Conservation (phyloP, 805 yeast genomes). For the Myxozyma geophila region DNA sequence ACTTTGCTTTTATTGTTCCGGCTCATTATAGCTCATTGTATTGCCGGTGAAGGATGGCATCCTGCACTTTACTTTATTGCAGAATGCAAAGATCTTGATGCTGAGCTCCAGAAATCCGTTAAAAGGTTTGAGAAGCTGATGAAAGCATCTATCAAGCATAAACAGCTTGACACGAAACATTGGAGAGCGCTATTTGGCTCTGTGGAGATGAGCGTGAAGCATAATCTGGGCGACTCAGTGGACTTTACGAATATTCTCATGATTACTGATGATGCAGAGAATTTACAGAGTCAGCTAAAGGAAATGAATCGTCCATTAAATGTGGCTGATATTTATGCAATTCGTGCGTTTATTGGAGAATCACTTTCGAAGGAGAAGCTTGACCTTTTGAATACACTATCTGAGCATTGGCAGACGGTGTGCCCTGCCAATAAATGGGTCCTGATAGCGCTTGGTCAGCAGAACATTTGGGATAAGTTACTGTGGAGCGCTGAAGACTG, state of each 20-base stretch:
- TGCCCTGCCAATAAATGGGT: background rate
- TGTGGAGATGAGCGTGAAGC: background rate
- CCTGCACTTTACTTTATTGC: slow-evolving; percentile 20
- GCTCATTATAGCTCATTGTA: slow-evolving; percentile 40
- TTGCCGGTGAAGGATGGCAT: slow-evolving; percentile 63
- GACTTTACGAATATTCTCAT: background rate
- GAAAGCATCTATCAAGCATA: background rate
- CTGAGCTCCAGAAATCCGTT: background rate
- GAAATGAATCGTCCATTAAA: slow-evolving; percentile 2
- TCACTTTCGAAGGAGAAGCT: background rate
- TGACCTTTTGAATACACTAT: background rate
- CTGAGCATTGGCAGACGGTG: background rate
- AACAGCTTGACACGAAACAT: background rate
- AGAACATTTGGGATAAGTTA: background rate
- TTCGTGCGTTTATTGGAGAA: background rate
- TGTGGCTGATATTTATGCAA: background rate
- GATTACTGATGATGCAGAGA: background rate
- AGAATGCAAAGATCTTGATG: background rate
- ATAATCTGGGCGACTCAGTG: background rate
- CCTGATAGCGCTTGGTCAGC: background rate
- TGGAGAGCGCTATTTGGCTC: background rate
- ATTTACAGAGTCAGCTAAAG: background rate
- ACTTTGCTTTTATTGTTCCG: slow-evolving; percentile 56
- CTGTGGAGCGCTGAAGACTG: background rate
- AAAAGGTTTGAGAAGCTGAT: background rate